Conservation (phyloP, 139 green algal species). For the Zygnema cylindricum region DNA sequence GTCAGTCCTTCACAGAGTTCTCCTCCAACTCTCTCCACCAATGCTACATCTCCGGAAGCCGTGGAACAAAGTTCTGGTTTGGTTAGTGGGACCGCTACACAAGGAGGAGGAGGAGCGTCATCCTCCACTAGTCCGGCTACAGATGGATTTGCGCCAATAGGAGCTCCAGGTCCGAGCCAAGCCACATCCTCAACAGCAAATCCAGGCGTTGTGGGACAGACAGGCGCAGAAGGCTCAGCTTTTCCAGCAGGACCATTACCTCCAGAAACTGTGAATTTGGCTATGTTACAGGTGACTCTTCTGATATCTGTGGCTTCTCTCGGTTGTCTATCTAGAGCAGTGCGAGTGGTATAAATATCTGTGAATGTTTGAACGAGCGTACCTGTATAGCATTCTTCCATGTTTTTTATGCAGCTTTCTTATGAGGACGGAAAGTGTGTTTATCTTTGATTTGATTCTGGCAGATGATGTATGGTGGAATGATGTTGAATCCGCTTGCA, state of each 20-base stretch:
- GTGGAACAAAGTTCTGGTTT: neutral
- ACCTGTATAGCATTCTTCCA: no score
- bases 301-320: no score
- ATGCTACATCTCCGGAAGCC: neutral
- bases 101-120: neutral
- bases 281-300: neutral
- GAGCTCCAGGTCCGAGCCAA: no score
- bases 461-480: constrained; percentile 27
- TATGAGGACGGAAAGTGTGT: no score
- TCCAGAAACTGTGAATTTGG: neutral
- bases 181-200: neutral
- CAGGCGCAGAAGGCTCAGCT: neutral
- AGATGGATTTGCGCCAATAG: neutral
- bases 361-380: no score
- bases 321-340: no score
- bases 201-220: neutral
- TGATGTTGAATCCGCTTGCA: neutral
- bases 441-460: neutral
- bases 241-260: neutral
- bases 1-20: neutral
- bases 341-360: no score
- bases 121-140: neutral
- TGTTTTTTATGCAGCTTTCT: no score
- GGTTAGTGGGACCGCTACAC: no score
- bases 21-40: neutral